These are phyloP conservation scores for Bruguiera hainesii DNA, from an alignment of 441 rosid species.

Conservation along the genomic window DNA sequence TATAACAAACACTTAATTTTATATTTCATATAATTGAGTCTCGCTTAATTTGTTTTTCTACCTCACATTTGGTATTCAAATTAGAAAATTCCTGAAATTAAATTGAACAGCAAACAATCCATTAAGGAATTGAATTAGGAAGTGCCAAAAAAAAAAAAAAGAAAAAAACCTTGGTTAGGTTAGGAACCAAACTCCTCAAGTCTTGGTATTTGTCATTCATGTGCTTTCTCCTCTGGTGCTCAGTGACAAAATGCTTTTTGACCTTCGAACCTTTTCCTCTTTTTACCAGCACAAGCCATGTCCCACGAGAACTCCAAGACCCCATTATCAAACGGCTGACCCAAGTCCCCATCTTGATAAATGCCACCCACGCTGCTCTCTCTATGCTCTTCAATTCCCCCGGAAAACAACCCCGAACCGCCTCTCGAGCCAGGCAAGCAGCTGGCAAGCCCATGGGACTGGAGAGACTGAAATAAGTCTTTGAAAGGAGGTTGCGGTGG, in stretches of 20 bases:
- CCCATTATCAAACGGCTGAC: slow-evolving; percentile 39
- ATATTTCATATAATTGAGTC: too few species aligned
- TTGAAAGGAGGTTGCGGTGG: slow-evolving; percentile 71
- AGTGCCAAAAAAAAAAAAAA: neutral
- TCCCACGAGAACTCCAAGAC: slow-evolving; percentile 58
- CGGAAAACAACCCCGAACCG: slow-evolving; percentile 11
- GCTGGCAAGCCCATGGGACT: slow-evolving; percentile 28
- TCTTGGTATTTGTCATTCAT: slow-evolving; percentile 54
- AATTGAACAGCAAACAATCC: neutral
- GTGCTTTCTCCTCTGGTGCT: slow-evolving; percentile 68
- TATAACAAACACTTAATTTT: too few species aligned
- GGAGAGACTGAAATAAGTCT: slow-evolving; percentile 48
- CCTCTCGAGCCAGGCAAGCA: slow-evolving; percentile 16
- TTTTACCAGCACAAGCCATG: slow-evolving; percentile 39
- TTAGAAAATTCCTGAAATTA: neutral
- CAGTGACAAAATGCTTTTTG: slow-evolving; percentile 65
- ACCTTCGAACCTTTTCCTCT: slow-evolving; percentile 44
- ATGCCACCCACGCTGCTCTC: slow-evolving; percentile 29
- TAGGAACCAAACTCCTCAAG: slow-evolving; percentile 69
- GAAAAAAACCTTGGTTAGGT: slow-evolving; percentile 60
- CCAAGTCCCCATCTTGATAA: slow-evolving; percentile 31
- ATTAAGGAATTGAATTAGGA: neutral
- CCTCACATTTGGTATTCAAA: too few species aligned
- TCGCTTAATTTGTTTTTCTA: too few species aligned
- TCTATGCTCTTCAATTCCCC: slow-evolving; percentile 25